A percentile compares a stretch with the other conserved stretches of the same genome.
These are phyloP conservation scores for Nemophila menziesii DNA, from an alignment of 257 asterid genomes.

Conservation along the genomic window DNA sequence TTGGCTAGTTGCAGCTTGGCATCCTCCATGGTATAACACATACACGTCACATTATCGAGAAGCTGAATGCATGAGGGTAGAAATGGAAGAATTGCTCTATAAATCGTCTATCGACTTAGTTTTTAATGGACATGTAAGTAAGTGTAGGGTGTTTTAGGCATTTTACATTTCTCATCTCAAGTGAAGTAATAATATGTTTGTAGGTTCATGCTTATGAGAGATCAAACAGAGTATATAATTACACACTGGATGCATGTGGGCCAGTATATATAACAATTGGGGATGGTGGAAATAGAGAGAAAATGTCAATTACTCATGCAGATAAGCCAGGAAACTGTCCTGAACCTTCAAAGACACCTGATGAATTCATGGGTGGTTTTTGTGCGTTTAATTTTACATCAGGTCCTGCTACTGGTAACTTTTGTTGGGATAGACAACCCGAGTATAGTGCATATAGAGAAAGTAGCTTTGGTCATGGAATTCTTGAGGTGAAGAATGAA, in stretches of 20 bases:
- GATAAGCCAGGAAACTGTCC: slow-evolving; percentile 79
- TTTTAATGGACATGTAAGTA: slow-evolving; percentile 88
- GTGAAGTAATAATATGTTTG: slow-evolving; percentile 2
- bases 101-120: slow-evolving; percentile 65
- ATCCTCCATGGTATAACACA: slow-evolving; percentile 91
- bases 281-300: slow-evolving; percentile 91
- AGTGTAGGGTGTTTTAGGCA: too few relatives aligned
- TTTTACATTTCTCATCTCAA: too few relatives aligned
- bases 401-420: slow-evolving; percentile 82
- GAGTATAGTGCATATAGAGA: slow-evolving; percentile 87
- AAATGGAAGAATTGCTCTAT: slow-evolving; percentile 74
- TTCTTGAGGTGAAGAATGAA: slow-evolving; percentile 75
- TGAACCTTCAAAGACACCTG: slow-evolving; percentile 59
- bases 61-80: slow-evolving; percentile 85
- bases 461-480: slow-evolving; percentile 90
- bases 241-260: slow-evolving; percentile 77
- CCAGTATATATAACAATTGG: slow-evolving; percentile 74
- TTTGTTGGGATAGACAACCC: slow-evolving; percentile 91
- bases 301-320: slow-evolving; percentile 59
- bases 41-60: slow-evolving; percentile 88
- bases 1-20: slow-evolving; percentile 84
- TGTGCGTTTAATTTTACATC: slow-evolving; percentile 73
- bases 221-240: slow-evolving; percentile 85
- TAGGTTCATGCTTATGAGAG: slow-evolving; percentile 98
- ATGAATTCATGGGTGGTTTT: slow-evolving; percentile 68